Evolutionary conservation across 192 early-diverging fungal species (phyloP), one percentile per base, ranked within the genome.

Genomic region (Rhizophagus clarus): DNA sequence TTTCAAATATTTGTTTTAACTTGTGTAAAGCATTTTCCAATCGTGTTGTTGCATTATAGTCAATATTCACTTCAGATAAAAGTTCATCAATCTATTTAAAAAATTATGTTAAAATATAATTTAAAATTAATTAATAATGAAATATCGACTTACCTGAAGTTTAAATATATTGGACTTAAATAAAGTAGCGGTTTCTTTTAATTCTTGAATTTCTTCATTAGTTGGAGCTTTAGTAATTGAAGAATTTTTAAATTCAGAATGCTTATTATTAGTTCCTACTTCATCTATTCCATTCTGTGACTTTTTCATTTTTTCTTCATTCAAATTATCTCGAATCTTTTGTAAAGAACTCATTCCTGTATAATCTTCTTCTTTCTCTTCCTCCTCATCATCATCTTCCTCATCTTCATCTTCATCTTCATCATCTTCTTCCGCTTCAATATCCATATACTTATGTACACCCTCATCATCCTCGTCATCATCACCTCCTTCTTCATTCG

Each of bases 101-200:
- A 77, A 9, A 22, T 15, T 62, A 2, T 28, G 22, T 75, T 61
- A 20, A 7, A 61, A 0, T n/a, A 7, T 62, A 34, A 75, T 26
- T 11, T 22, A 22, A 77, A 74, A 40, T 87, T 83, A 34, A 42
- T 37, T 29, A 84, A 81, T 74, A 88, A 79, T 74, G 82, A 79
- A 74, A 83, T 80, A 4, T 29, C 51, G 15, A 15, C 37, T 80
- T 73, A 92, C 88, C 87, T 98, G 95, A 60, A 99, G 86, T 83
- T 93, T 93, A 88, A 97, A 96, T 73, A 99, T 88, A 84, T 97
- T 97, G 63, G 93, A 92, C 78, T 97, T 96, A 87, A 92, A 95
- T 63, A 98, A 84, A 74, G 94, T 89, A 6, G 91, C 88, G 0
- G 94, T 92, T 74, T 97, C 95, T 84, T 92, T 92, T 78, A 97